These are phyloP conservation scores for Musa beccarii DNA, from an alignment of 176 grass and related monocot species.

Conservation along the genomic window DNA sequence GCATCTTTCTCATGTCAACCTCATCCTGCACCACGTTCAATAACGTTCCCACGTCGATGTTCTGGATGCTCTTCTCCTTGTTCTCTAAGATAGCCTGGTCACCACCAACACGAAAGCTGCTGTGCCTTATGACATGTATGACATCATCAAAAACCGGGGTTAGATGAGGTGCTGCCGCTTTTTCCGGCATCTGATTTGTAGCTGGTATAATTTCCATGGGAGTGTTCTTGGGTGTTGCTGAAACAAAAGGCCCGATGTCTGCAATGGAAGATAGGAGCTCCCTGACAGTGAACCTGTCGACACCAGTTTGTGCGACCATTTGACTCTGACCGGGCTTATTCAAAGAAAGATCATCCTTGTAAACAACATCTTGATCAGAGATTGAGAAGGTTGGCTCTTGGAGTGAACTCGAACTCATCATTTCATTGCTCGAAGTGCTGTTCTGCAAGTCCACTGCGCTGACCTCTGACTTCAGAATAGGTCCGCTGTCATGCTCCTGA, in stretches of 20 bases:
- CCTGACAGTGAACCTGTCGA: slow-evolving; percentile 81
- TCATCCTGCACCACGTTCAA: slow-evolving; percentile 50
- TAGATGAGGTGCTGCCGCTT: slow-evolving; percentile 33
- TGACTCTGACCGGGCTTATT: slow-evolving; percentile 22
- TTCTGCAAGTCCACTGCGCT: slow-evolving; percentile 48
- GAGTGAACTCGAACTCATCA: slow-evolving; percentile 23
- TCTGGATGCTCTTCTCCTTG: slow-evolving; percentile 26
- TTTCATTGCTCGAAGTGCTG: slow-evolving; percentile 35
- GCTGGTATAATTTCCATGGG: slow-evolving; percentile 21
- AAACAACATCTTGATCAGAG: slow-evolving; percentile 44
- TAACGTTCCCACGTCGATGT: slow-evolving; percentile 23
- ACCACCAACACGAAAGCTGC: slow-evolving; percentile 42
- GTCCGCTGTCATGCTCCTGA: slow-evolving; percentile 26
- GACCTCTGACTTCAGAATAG: slow-evolving; percentile 33
- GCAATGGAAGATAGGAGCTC: slow-evolving; percentile 73
- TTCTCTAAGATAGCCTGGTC: slow-evolving; percentile 31
- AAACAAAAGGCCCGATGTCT: slow-evolving; percentile 34
- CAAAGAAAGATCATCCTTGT: slow-evolving; percentile 44
- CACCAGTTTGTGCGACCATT: slow-evolving; percentile 30
- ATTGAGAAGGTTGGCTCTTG: slow-evolving; percentile 39
- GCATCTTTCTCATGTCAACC: slow-evolving; percentile 37
- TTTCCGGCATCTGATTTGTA: slow-evolving; percentile 33
- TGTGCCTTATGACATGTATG: slow-evolving; percentile 85
- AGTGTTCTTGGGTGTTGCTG: slow-evolving; percentile 27
- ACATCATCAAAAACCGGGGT: slow-evolving; percentile 57